A percentile compares a stretch with the other conserved stretches of the same genome.
Evolutionary conservation across 805 yeast species (phyloP).

Genomic region (Cyberlindnera mrakii): DNA sequence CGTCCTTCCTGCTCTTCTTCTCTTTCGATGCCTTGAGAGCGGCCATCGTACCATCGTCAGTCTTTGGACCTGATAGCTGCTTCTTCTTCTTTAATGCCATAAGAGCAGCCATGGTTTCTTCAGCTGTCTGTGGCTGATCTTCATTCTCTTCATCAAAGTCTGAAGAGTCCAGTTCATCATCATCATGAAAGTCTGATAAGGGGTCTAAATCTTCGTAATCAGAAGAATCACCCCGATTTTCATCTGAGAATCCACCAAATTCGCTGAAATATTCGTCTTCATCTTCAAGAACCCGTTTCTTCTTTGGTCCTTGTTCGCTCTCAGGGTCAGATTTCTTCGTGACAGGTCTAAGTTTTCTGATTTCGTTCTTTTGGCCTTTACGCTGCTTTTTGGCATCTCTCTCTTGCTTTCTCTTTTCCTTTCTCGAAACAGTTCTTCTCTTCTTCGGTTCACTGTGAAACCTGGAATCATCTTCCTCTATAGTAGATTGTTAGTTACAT

Average conservation of each 20-base stretch:
- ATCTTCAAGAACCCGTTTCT: slow-evolving; percentile 1
- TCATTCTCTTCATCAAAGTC: slow-evolving; percentile 25
- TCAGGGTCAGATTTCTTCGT: slow-evolving; percentile 1
- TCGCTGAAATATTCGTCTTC: slow-evolving; percentile 21
- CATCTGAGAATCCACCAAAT: slow-evolving; percentile 21
- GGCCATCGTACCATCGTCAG: slow-evolving; percentile 38
- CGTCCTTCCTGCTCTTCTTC: slow-evolving; percentile 18
- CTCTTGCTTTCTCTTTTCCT: slow-evolving; percentile 37
- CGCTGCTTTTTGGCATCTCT: slow-evolving; percentile 30
- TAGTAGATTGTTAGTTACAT: background rate
- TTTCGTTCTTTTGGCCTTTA: slow-evolving; percentile 5
- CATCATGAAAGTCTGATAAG: slow-evolving; percentile 7
- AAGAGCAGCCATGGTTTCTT: slow-evolving; percentile 39
- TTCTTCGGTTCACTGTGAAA: slow-evolving; percentile 29
- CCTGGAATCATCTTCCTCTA: slow-evolving; percentile 35
- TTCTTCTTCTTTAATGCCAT: slow-evolving; percentile 33
- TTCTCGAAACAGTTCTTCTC: slow-evolving; percentile 30
- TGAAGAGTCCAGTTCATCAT: slow-evolving; percentile 13
- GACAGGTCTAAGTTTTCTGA: background rate
- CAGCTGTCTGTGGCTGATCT: slow-evolving; percentile 30
- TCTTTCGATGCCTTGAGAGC: slow-evolving; percentile 36
- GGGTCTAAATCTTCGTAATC: slow-evolving; percentile 15
- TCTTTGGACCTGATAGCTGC: slow-evolving; percentile 23
- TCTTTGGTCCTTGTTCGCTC: slow-evolving; percentile 10
- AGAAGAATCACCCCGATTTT: slow-evolving; percentile 16